Percentiles rank a stretch among this genome's conserved stretches.
Conservation (phyloP, 495 filamentous ascomycete species). For the Trichoderma gamsii region DNA sequence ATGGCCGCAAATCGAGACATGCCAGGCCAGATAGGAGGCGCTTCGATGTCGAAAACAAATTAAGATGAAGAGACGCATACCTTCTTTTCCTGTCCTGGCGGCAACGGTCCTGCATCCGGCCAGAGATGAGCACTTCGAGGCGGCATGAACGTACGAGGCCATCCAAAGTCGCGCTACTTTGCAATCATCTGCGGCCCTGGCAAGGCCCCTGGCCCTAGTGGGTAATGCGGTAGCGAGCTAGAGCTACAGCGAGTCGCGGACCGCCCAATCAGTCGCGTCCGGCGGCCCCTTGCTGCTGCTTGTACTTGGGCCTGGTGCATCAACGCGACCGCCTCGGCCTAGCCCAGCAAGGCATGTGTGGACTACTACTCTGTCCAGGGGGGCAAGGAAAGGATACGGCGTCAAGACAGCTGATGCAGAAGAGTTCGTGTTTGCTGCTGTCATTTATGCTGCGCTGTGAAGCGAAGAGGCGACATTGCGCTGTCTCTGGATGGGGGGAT, state of each 20-base stretch:
- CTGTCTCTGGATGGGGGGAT: background rate
- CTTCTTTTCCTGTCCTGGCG: conserved; percentile 4
- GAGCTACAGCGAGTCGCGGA: background rate
- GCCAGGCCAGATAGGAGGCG: background rate
- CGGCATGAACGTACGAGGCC: conserved; percentile 8
- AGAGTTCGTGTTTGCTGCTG: background rate
- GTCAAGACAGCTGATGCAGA: background rate
- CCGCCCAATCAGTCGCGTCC: conserved; percentile 4
- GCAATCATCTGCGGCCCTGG: conserved; percentile 11
- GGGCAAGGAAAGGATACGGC: background rate
- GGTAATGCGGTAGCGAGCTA: conserved; percentile 7
- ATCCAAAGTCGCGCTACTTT: background rate
- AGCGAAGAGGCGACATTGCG: conserved; percentile 5
- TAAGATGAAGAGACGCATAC: background rate
- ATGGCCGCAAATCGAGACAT: background rate
- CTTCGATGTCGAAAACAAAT: background rate
- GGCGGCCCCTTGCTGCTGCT: conserved; percentile 1
- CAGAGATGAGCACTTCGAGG: background rate
- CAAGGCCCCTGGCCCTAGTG: conserved; percentile 1
- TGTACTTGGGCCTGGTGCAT: conserved; percentile 8
- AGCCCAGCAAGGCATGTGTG: conserved; percentile 10
- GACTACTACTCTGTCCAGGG: background rate
- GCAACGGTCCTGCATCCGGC: conserved; percentile 9
- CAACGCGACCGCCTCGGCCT: conserved; percentile 6
- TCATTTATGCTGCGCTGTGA: background rate